Evolutionary conservation across 2,329 filamentous ascomycete genomes (phyloP), one percentile per base, ranked within the genome.

Genomic region (Thielaviopsis ethacetica): DNA sequence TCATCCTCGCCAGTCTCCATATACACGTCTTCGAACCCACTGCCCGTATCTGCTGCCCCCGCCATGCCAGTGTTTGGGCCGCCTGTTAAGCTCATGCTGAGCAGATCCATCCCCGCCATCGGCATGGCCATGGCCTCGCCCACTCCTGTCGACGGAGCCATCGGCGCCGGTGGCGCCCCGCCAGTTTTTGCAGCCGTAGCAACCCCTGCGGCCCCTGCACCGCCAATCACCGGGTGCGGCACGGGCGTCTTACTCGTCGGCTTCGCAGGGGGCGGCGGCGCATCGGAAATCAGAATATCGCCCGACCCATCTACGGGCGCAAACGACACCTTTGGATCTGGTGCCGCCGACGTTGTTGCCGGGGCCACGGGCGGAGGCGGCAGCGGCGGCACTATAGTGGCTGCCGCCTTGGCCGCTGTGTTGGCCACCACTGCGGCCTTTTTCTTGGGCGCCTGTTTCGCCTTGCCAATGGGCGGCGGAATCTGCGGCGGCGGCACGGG

Each of bases 341-440:
- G 5, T 15, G 38, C 19, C 41, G 38, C 7, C 21, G 53, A 7
- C 34, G 26, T 12, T 27, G 12, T 17, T 22, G 10, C 19, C 1
- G 34, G n/a, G 5, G 54, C n/a, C 38, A 52, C 21, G 21, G 49
- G 38, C 38, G 44, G 13, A 41, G 47, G 50, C 21, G 30, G 34
- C 50, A 2, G 50, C 73, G 41, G 62, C 64, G 6, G 63, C 59
- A 19, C 30, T 34, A 44, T n/a, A 44, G 17, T 44, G 19, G 50
- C 21, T n/a, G 41, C 51, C 3, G 34, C 73, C 38, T 62, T 64
- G 6, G 5, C 30, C 30, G 30, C 5, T 9, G 63, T 59, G n/a
- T 64, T 67, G 57, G 72, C 71, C 34, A 70, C 66, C 53, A 68
- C 69, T 56, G 67, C 64, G 15, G 67, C 65, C 58, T 71, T 71